phyloP scores from a whole-genome alignment of 2,329 filamentous ascomycete species.

The Conoideocrella luteorostrata region DNA sequence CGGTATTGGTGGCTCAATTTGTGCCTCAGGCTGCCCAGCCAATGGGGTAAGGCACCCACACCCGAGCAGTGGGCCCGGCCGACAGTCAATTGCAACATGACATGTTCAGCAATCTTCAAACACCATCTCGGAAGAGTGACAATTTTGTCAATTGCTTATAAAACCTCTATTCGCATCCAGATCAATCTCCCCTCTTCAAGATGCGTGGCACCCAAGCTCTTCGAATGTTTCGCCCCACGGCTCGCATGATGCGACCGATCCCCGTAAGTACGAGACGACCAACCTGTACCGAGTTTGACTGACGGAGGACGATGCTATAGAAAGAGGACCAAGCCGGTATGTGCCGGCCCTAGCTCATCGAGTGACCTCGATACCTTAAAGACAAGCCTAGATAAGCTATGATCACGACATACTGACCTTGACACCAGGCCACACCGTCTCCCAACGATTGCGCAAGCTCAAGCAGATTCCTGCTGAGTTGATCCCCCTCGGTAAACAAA shows the following conservation, averaged over 20 bases:
- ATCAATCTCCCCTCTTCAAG: conserved; percentile 23
- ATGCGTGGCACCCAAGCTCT: conserved; percentile 63
- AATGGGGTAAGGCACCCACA: conserved; percentile 30
- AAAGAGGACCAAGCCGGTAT: conserved; percentile 63
- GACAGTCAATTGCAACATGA: conserved; percentile 28
- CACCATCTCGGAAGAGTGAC: conserved; percentile 20
- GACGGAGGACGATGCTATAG: conserved; percentile 32
- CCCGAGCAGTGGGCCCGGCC: conserved; percentile 26
- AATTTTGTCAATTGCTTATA: conserved; percentile 25
- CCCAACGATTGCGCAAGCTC: conserved; percentile 84
- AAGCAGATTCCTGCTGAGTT: conserved; percentile 90
- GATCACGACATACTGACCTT: background rate
- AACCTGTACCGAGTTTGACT: conserved; percentile 15
- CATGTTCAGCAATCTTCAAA: conserved; percentile 27
- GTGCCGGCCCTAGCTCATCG: conserved; percentile 25
- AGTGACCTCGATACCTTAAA: background rate
- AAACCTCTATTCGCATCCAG: conserved; percentile 16
- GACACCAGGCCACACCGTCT: conserved; percentile 80
- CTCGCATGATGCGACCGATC: conserved; percentile 62
- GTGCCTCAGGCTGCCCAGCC: conserved; percentile 33
- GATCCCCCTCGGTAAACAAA: conserved; percentile 73
- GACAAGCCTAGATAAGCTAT: background rate
- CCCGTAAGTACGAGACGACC: conserved; percentile 49
- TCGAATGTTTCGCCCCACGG: conserved; percentile 60
- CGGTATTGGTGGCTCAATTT: conserved; percentile 24